A percentile compares a stretch with the other conserved stretches of the same genome.
Conservation (phyloP, 164 flowering plant species). For the Chimonanthus praecox region DNA sequence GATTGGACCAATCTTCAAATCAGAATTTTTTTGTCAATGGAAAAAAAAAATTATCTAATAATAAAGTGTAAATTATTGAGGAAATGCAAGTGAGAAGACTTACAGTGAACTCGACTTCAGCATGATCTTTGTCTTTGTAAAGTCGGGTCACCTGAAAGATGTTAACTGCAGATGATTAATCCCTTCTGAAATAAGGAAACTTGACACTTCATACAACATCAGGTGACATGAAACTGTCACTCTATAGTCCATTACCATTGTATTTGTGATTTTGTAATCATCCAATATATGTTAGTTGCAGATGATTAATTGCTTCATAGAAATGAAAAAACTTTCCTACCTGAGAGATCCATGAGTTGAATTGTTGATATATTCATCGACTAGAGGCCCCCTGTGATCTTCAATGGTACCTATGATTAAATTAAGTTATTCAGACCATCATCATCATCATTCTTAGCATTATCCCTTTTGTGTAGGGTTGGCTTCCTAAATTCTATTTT, state of each 20-base stretch:
- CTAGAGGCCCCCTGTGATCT: slow-evolving; percentile 59
- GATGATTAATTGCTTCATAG: not conserved
- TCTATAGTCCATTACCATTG: no score
- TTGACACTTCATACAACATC: not conserved
- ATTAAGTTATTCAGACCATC: not conserved
- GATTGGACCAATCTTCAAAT: slow-evolving; percentile 73
- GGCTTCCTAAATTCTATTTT: no score
- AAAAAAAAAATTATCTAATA: not conserved
- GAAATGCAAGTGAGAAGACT: slow-evolving; percentile 20
- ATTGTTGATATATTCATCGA: slow-evolving; percentile 81
- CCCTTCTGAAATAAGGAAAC: not conserved
- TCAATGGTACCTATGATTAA: slow-evolving; percentile 46
- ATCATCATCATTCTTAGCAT: no score
- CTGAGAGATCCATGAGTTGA: slow-evolving; percentile 85
- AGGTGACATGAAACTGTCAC: not conserved
- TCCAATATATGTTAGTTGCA: no score
- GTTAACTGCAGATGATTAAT: not conserved
- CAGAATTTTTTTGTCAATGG: slow-evolving; percentile 9
- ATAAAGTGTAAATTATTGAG: not conserved
- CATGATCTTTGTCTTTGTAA: slow-evolving; percentile 76
- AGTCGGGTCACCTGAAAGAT: slow-evolving; percentile 62
- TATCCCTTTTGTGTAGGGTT: no score
- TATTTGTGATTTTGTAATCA: no score
- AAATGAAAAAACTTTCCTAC: slow-evolving; percentile 20
- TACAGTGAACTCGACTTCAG: slow-evolving; percentile 85